A percentile compares a stretch with the other conserved stretches of the same genome.
Evolutionary conservation across 1,139 yeast species (phyloP).

Genomic region (Geotrichum macrosporum): DNA sequence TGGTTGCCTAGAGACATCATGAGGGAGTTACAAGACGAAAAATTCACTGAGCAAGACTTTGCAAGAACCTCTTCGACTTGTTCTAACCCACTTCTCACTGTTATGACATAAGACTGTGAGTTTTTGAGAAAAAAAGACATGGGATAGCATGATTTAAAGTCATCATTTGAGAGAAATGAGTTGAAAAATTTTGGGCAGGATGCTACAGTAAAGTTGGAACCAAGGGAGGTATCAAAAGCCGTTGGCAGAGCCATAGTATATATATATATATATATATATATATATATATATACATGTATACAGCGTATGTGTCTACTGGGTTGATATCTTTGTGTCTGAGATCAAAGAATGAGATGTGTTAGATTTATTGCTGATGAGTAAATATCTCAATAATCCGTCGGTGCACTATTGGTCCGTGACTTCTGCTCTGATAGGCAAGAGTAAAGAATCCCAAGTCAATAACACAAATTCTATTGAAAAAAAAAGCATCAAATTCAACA

Average conservation of each 20-base stretch:
- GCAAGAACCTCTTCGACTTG: constrained; percentile 31
- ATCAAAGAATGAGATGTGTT: too few relatives aligned
- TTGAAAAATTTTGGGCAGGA: constrained; percentile 33
- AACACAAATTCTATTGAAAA: too few relatives aligned
- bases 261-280: too few relatives aligned
- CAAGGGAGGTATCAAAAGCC: constrained; percentile 38
- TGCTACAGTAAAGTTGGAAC: constrained; percentile 31
- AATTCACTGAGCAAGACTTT: constrained; percentile 32
- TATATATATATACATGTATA: too few relatives aligned
- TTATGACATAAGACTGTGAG: constrained; percentile 33
- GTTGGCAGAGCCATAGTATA: constrained; percentile 22
- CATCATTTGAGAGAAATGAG: constrained; percentile 29
- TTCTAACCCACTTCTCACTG: constrained; percentile 30
- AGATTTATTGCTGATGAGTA: too few relatives aligned
- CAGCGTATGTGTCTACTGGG: too few relatives aligned
- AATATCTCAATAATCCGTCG: too few relatives aligned
- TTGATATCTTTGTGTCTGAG: too few relatives aligned
- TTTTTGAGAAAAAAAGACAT: constrained; percentile 34
- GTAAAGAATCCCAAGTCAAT: too few relatives aligned
- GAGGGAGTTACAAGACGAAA: constrained; percentile 25
- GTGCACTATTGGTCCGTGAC: too few relatives aligned
- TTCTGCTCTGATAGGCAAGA: too few relatives aligned
- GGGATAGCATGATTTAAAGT: constrained; percentile 34
- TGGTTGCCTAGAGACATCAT: constrained; percentile 29
- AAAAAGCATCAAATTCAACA: too few relatives aligned